Evolutionary conservation across 140 eudicot species (phyloP).

Genomic region (Ambrosia hybrid): DNA sequence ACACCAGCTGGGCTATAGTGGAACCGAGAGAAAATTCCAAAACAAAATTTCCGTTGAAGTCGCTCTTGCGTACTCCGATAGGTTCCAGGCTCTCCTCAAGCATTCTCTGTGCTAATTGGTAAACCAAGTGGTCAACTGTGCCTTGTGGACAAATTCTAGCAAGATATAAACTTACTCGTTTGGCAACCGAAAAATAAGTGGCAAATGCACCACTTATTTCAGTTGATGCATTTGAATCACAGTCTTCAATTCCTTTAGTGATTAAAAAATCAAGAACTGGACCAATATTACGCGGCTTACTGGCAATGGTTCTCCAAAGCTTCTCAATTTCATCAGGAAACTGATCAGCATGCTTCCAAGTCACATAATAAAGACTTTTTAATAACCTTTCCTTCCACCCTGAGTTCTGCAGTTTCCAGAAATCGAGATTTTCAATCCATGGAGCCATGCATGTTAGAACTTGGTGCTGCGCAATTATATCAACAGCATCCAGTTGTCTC

Average conservation of each 20-base stretch:
- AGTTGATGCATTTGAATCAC: conserved; percentile 94
- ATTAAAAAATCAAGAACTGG: conserved; percentile 90
- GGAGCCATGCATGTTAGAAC: conserved; percentile 94
- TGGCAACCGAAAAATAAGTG: conserved; percentile 89
- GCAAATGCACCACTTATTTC: conserved; percentile 97
- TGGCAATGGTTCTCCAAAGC: conserved; percentile 90
- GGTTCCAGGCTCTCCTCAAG: conserved; percentile 86
- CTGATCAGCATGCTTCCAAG: conserved; percentile 97
- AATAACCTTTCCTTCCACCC: conserved; percentile 88
- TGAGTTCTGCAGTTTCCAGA: conserved; percentile 76
- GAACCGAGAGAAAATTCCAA: conserved; percentile 88
- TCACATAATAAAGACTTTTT: conserved; percentile 89
- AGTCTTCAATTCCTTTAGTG: conserved; percentile 91
- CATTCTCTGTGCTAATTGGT: conserved; percentile 88
- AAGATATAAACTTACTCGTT: conserved; percentile 84
- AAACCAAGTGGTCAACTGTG: conserved; percentile 89
- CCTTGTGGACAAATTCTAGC: conserved; percentile 96
- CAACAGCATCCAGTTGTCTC: conserved; percentile 85
- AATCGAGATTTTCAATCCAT: conserved; percentile 83
- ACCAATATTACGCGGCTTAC: conserved; percentile 74
- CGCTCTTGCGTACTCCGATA: conserved; percentile 47
- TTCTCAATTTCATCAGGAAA: conserved; percentile 90
- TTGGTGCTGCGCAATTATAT: conserved; percentile 89
- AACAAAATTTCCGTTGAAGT: conserved; percentile 47
- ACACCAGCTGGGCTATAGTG: conserved; percentile 41